phyloP scores from a whole-genome alignment of 2,329 filamentous ascomycete genomes.

The Annulohypoxylon truncatum region DNA sequence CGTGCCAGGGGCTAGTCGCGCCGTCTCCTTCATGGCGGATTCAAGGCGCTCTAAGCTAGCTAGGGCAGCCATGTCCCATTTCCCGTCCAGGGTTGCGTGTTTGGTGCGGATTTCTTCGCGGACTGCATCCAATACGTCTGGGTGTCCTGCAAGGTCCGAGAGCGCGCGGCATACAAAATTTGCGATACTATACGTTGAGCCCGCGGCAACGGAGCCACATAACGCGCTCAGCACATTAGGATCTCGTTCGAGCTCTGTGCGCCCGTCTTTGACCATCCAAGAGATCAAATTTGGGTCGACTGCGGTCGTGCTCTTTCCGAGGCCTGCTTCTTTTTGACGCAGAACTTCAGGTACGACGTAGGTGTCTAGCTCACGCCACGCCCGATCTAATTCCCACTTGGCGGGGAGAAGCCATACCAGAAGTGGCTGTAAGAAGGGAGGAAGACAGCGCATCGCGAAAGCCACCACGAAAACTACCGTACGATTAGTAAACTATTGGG shows the following conservation, averaged over 20 bases:
- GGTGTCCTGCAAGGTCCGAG: neutral
- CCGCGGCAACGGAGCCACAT: neutral
- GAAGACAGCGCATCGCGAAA: neutral
- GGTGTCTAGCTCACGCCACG: neutral
- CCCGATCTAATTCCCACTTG: neutral
- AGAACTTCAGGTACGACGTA: neutral
- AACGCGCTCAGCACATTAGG: neutral
- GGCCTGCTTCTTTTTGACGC: neutral
- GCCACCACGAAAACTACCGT: neutral
- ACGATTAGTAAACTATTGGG: neutral
- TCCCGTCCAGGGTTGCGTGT: neutral
- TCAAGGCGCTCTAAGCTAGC: neutral
- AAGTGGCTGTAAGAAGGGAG: neutral
- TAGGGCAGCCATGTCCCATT: neutral
- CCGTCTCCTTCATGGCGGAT: neutral
- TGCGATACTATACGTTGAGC: neutral
- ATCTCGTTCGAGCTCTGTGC: neutral
- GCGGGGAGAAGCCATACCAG: neutral
- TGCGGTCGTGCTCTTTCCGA: neutral
- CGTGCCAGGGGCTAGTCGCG: neutral
- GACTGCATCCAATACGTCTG: neutral
- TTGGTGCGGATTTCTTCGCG: neutral
- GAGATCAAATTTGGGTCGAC: neutral
- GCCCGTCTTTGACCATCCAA: neutral
- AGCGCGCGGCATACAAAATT: neutral